phyloP scores from a whole-genome alignment of 306 rosid species.

The Prunus mira region DNA sequence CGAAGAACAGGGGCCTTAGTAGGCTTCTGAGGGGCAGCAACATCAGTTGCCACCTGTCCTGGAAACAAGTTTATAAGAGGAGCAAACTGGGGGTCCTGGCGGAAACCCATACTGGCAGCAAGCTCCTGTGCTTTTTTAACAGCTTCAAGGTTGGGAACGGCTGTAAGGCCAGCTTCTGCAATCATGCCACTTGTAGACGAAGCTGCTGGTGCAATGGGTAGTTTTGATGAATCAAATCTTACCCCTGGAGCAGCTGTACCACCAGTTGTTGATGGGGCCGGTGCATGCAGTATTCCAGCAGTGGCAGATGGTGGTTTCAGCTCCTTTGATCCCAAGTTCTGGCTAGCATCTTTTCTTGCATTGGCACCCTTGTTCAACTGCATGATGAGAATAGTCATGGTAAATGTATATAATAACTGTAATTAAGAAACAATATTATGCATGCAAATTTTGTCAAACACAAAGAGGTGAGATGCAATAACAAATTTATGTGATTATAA shows the following conservation, averaged over 20 bases:
- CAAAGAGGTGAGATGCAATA: background rate
- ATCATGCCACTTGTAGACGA: slow-evolving; percentile 27
- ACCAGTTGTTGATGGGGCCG: slow-evolving; percentile 15
- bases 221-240: slow-evolving; percentile 33
- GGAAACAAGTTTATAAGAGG: slow-evolving; percentile 89
- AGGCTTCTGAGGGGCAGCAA: slow-evolving; percentile 68
- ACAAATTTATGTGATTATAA: slow-evolving; percentile 6
- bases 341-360: slow-evolving; percentile 41
- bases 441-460: background rate
- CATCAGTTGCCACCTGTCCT: slow-evolving; percentile 63
- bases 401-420: slow-evolving; percentile 22
- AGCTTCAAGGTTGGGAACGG: slow-evolving; percentile 57
- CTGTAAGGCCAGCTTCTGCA: slow-evolving; percentile 42
- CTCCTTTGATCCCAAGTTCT: slow-evolving; percentile 38
- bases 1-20: slow-evolving; percentile 93
- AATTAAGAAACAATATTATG: background rate
- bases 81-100: slow-evolving; percentile 93
- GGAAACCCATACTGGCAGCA: slow-evolving; percentile 95
- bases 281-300: slow-evolving; percentile 24
- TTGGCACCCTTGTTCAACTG: slow-evolving; percentile 66
- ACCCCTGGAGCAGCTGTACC: slow-evolving; percentile 37
- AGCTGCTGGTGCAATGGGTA: slow-evolving; percentile 30
- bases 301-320: slow-evolving; percentile 28
- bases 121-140: slow-evolving; percentile 93
- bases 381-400: slow-evolving; percentile 26